These are phyloP conservation scores for Botrytis fragariae DNA, from an alignment of 2,329 filamentous ascomycete species.

Conservation along the genomic window DNA sequence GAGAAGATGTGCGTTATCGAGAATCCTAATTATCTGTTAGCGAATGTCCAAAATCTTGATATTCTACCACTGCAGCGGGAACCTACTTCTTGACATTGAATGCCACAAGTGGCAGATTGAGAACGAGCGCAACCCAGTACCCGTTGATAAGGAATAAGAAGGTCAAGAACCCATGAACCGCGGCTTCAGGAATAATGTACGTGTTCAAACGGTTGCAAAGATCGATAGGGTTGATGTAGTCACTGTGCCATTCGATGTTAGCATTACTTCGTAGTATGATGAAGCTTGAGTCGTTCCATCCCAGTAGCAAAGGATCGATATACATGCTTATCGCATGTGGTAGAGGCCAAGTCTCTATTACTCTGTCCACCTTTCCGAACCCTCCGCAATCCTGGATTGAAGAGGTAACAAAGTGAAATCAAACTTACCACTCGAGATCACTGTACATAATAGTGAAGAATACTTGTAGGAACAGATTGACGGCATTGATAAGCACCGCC, in stretches of 20 bases:
- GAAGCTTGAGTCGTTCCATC: background rate
- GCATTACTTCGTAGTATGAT: background rate
- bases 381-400: background rate
- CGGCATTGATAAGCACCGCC: constrained; percentile 97
- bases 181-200: constrained; percentile 98
- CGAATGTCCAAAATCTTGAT: background rate
- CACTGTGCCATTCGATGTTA: constrained; percentile 52
- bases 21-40: constrained; percentile 63
- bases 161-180: constrained; percentile 92
- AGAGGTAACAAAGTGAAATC: background rate
- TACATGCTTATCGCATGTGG: constrained; percentile 5
- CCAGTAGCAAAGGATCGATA: background rate
- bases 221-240: constrained; percentile 99
- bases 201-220: constrained; percentile 99
- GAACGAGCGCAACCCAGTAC: constrained; percentile 90
- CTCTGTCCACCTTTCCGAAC: background rate
- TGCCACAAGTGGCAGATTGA: constrained; percentile 86
- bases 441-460: constrained; percentile 99
- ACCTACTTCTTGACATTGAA: constrained; percentile 98
- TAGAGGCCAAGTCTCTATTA: background rate
- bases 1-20: constrained; percentile 93
- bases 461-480: constrained; percentile 99
- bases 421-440: constrained; percentile 91
- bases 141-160: constrained; percentile 97
- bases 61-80: background rate